These are phyloP conservation scores for Toxoplasma gondii DNA, from an alignment of 169 alveolate species.

Conservation along the genomic window DNA sequence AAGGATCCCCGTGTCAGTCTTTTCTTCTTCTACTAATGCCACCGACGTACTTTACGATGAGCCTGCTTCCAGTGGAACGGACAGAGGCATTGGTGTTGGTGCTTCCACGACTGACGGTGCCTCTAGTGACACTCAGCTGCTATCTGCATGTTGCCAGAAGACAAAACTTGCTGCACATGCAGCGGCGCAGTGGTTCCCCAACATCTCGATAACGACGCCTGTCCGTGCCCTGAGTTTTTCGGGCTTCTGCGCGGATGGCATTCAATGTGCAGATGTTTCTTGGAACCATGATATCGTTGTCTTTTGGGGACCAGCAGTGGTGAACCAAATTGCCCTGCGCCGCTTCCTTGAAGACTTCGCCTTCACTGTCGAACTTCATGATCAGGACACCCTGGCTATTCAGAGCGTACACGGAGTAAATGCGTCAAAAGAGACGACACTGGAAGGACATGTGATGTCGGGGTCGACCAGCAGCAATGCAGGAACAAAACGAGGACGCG, in stretches of 20 bases:
- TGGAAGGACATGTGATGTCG: too few relatives aligned
- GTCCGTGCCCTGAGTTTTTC: background rate
- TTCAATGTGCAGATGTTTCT: conserved; percentile 9
- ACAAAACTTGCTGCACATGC: background rate
- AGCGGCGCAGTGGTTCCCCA: background rate
- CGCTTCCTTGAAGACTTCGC: background rate
- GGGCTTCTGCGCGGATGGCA: background rate
- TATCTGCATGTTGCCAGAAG: background rate
- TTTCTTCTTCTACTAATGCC: background rate
- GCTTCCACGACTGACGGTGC: background rate
- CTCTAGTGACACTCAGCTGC: background rate
- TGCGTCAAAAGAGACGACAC: background rate
- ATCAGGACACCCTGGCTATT: background rate
- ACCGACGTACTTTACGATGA: background rate
- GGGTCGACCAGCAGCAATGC: background rate
- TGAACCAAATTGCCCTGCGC: background rate
- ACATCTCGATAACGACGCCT: background rate
- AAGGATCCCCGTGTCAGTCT: background rate
- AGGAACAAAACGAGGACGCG: background rate
- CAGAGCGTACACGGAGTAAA: background rate
- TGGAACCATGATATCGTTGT: conserved; percentile 22
- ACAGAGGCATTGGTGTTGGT: background rate
- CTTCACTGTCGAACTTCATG: conserved; percentile 15
- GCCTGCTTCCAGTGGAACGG: background rate
- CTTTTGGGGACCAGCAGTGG: conserved; percentile 32